Evolutionary conservation across 2,329 filamentous ascomycete species (phyloP).

Genomic region (Xylariomycetidae sp.): DNA sequence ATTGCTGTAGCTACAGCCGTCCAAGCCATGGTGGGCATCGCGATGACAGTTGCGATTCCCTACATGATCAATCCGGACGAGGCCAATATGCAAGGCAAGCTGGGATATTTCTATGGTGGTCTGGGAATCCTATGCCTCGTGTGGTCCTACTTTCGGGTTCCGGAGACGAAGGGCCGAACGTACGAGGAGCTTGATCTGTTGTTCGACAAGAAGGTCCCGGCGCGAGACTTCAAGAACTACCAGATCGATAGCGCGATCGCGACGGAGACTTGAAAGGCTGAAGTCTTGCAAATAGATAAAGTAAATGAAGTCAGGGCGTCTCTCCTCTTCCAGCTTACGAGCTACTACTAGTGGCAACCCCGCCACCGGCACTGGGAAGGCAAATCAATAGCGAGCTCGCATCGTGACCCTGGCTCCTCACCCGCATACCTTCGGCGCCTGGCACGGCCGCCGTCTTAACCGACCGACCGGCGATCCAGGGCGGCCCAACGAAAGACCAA

Average conservation of each 20-base stretch:
- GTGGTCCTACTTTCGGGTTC: conserved; percentile 30
- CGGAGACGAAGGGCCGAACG: conserved; percentile 26
- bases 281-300: not conserved
- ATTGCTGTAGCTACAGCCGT: conserved; percentile 38
- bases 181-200: conserved; percentile 28
- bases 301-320: too few relatives aligned
- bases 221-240: conserved; percentile 26
- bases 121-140: conserved; percentile 29
- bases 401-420: too few relatives aligned
- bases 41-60: conserved; percentile 37
- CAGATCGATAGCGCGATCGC: conserved; percentile 15
- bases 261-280: conserved; percentile 9
- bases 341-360: too few relatives aligned
- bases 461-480: too few relatives aligned
- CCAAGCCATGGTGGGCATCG: conserved; percentile 34
- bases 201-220: conserved; percentile 25
- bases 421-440: too few relatives aligned
- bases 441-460: too few relatives aligned
- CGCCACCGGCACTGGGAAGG: too few relatives aligned
- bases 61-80: conserved; percentile 39
- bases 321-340: too few relatives aligned
- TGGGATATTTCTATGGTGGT: conserved; percentile 35
- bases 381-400: too few relatives aligned
- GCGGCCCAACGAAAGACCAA: too few relatives aligned
- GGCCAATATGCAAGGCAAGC: conserved; percentile 37